These are phyloP conservation scores for Bryoglossum gracile DNA, from an alignment of 495 filamentous ascomycete species.

Conservation along the genomic window DNA sequence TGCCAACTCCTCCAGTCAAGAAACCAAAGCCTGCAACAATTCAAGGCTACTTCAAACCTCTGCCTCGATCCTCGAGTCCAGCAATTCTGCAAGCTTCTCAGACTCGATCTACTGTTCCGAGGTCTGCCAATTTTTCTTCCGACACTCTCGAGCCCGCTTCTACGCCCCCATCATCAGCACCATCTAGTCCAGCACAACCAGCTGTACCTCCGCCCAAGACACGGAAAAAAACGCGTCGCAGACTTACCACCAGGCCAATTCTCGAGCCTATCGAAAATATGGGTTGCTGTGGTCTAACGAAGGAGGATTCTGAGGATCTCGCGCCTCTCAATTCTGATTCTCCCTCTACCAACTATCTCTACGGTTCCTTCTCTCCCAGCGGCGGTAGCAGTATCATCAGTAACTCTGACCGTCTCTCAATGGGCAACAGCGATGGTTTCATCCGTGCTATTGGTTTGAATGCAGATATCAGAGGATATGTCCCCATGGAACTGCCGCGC, in stretches of 20 bases:
- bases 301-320: no score
- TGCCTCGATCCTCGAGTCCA: constrained; percentile 12
- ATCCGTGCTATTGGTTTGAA: no score
- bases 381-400: no score
- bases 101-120: no score
- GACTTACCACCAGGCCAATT: constrained; percentile 5
- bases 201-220: not conserved
- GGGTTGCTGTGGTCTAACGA: no score
- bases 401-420: no score
- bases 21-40: constrained; percentile 11
- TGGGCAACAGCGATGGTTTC: no score
- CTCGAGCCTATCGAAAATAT: not conserved
- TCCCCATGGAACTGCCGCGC: no score
- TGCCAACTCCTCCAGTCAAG: not conserved
- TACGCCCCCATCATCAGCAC: constrained; percentile 7
- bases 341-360: no score
- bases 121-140: not conserved
- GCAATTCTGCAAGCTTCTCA: not conserved
- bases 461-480: no score
- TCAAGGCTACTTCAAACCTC: constrained; percentile 22
- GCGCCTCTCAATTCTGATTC: no score
- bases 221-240: not conserved
- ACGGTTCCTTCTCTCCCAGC: no score
- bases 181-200: not conserved
- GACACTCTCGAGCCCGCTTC: constrained; percentile 2